phyloP scores from a whole-genome alignment of 768 basidiomycete genomes.

The Suillus subalutaceus region DNA sequence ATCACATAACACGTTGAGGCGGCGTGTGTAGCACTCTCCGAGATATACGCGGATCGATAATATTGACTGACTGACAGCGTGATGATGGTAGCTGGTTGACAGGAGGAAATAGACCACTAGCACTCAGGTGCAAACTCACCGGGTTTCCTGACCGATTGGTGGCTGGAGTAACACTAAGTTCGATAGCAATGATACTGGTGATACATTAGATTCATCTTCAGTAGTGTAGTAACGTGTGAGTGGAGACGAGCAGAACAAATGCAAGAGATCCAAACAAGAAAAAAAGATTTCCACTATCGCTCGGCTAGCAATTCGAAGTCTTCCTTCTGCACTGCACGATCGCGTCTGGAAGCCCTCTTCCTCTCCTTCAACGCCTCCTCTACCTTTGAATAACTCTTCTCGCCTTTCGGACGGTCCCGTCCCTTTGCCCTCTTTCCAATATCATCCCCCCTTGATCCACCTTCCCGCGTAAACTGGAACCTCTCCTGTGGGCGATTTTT shows the following conservation, averaged over 20 bases:
- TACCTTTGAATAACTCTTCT: slow-evolving; percentile 31
- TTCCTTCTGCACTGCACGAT: slow-evolving; percentile 9
- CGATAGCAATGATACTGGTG: background rate
- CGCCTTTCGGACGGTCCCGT: slow-evolving; percentile 26
- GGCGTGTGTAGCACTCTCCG: slow-evolving; percentile 1
- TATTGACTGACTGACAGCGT: background rate
- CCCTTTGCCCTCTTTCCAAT: slow-evolving; percentile 53
- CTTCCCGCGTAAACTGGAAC: slow-evolving; percentile 39
- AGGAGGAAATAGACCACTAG: background rate
- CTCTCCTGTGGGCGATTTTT: slow-evolving; percentile 78
- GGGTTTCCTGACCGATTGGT: background rate
- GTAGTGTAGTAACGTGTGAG: background rate
- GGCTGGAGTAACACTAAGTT: background rate
- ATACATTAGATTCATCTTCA: background rate
- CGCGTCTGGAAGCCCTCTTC: slow-evolving; percentile 32
- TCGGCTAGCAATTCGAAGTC: slow-evolving; percentile 8
- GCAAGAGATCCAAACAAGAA: background rate
- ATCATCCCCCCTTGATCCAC: slow-evolving; percentile 47
- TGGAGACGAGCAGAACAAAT: background rate
- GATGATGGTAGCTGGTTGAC: background rate
- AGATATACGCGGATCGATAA: background rate
- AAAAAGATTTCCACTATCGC: slow-evolving; percentile 1
- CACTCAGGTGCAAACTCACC: background rate
- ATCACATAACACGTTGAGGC: background rate
- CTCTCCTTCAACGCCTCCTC: slow-evolving; percentile 42